A percentile compares a stretch with the other conserved stretches of the same genome.
phyloP scores from a whole-genome alignment of 2,329 filamentous ascomycete species.

The Fusarium poae region DNA sequence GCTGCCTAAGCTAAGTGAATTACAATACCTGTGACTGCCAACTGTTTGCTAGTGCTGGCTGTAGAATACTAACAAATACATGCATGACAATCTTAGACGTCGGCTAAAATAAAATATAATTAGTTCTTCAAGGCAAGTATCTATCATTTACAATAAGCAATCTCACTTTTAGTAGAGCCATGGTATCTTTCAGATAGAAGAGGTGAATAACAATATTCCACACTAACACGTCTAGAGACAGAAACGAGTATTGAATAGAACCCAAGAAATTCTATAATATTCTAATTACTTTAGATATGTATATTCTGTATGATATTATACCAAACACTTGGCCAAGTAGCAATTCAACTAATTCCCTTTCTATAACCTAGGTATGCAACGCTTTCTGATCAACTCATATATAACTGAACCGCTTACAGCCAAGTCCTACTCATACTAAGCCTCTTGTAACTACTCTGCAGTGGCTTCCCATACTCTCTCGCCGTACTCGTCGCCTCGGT shows the following conservation, averaged over 20 bases:
- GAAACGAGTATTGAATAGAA: background rate
- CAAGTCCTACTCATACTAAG: constrained; percentile 47
- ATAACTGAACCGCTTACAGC: constrained; percentile 33
- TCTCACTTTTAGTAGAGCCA: too few species aligned
- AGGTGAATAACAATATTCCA: too few species aligned
- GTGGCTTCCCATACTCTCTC: constrained; percentile 31
- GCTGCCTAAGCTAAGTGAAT: too few species aligned
- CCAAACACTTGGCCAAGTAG: background rate
- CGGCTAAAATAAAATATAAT: too few species aligned
- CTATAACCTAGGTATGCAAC: constrained; percentile 6
- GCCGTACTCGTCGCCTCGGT: constrained; percentile 54
- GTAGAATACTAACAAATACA: too few species aligned
- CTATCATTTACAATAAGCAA: too few species aligned
- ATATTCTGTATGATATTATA: background rate
- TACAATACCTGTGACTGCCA: too few species aligned
- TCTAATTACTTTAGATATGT: background rate
- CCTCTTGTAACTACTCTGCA: constrained; percentile 48
- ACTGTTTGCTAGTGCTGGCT: too few species aligned
- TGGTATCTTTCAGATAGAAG: too few species aligned
- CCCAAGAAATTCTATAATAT: background rate
- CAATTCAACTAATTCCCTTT: constrained; percentile 7
- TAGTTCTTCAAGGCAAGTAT: too few species aligned
- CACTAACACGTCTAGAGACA: background rate
- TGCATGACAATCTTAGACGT: too few species aligned
- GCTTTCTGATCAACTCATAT: background rate